phyloP scores from a whole-genome alignment of 257 asterid species.

The Capsicum rhomboideum region DNA sequence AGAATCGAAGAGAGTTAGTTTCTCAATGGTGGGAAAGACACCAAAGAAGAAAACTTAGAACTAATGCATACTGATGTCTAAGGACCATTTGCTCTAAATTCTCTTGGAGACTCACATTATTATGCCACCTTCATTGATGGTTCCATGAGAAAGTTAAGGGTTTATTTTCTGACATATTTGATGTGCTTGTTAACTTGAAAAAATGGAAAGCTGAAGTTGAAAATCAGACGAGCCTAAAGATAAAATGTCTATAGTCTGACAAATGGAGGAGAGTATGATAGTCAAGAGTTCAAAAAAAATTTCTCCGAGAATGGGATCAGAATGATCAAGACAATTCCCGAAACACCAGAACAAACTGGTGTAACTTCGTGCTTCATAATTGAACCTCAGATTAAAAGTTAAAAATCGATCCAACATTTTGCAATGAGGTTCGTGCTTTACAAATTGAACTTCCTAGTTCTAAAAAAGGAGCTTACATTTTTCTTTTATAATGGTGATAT shows the following conservation, averaged over 20 bases:
- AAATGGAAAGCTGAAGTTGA: not conserved
- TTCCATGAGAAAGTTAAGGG: not conserved
- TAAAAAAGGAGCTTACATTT: not conserved
- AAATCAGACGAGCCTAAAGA: not conserved
- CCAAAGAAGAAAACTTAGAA: not conserved
- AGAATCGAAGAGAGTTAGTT: not conserved
- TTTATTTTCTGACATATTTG: not conserved
- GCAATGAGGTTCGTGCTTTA: not conserved
- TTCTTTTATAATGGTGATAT: not conserved
- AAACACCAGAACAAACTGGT: not conserved
- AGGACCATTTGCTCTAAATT: not conserved
- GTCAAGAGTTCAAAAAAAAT: not conserved
- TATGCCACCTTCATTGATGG: not conserved
- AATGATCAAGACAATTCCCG: not conserved
- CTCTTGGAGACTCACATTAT: not conserved
- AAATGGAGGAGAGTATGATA: not conserved
- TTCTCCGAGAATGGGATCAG: not conserved
- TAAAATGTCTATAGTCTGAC: not conserved
- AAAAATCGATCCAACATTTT: not conserved
- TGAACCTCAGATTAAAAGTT: not conserved
- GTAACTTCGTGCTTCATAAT: not conserved
- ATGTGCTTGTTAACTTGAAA: too few relatives aligned
- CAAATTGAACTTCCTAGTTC: not conserved
- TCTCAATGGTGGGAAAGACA: not conserved
- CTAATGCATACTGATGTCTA: slow-evolving; percentile 1